phyloP scores from a whole-genome alignment of 2,329 filamentous ascomycete species.

The Pseudogymnoascus sp. region DNA sequence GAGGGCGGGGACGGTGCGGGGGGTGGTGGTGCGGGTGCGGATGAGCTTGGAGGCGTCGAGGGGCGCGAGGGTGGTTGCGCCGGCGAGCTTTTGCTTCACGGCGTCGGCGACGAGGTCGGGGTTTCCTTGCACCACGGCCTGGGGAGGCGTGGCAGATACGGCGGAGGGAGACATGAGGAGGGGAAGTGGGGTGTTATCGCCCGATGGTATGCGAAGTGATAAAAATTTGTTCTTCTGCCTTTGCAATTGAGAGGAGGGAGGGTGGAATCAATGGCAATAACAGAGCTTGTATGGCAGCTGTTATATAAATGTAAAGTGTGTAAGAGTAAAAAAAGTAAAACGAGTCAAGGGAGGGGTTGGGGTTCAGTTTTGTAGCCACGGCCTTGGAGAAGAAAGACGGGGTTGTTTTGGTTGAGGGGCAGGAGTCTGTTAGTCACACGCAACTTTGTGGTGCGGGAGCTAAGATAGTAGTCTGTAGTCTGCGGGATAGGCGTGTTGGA shows the following conservation, averaged over 20 bases:
- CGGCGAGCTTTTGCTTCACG: slow-evolving; percentile 47
- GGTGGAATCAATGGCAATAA: neutral
- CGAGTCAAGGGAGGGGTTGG: neutral
- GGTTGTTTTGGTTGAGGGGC: too few species aligned
- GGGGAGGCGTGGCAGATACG: slow-evolving; percentile 31
- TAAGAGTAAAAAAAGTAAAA: neutral
- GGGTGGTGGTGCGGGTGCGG: slow-evolving; percentile 43
- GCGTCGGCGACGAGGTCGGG: slow-evolving; percentile 44
- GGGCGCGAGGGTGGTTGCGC: slow-evolving; percentile 44
- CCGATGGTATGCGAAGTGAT: neutral
- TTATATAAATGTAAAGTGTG: neutral
- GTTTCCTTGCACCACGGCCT: slow-evolving; percentile 37
- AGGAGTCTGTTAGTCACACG: neutral
- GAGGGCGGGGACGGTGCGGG: slow-evolving; percentile 43
- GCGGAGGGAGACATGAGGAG: slow-evolving; percentile 43
- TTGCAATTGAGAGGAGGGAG: neutral
- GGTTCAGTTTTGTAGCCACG: neutral
- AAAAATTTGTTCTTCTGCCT: neutral
- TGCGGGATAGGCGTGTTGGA: too few species aligned
- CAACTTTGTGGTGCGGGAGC: neutral
- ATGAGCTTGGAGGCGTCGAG: slow-evolving; percentile 55
- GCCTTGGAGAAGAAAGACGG: neutral
- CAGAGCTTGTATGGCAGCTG: neutral
- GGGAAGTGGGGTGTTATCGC: slow-evolving; percentile 12
- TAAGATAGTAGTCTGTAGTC: neutral